A percentile compares a stretch with the other conserved stretches of the same genome.
phyloP scores from a whole-genome alignment of 2,329 filamentous ascomycete species.

The Tolypocladium sp. region DNA sequence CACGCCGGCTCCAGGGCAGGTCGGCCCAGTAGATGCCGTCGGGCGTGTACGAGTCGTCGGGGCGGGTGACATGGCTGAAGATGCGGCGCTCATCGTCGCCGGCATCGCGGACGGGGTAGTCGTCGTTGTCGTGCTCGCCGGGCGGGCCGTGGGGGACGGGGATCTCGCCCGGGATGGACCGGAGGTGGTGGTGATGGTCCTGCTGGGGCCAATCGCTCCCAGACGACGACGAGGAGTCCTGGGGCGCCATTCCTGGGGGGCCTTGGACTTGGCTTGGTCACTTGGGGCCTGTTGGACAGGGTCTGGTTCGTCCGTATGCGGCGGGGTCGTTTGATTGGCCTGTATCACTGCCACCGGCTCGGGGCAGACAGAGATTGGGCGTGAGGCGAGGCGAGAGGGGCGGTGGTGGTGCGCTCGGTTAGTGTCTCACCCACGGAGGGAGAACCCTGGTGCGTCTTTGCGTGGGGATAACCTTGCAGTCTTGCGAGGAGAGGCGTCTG shows the following conservation, averaged over 20 bases:
- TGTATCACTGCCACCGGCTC: not conserved
- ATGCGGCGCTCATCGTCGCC: slow-evolving; percentile 45
- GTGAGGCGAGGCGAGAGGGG: not conserved
- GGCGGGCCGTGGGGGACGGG: slow-evolving; percentile 42
- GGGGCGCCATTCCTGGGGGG: not conserved
- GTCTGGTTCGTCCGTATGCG: not conserved
- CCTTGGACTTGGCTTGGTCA: not conserved
- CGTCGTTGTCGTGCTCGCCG: slow-evolving; percentile 39
- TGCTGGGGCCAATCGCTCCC: not conserved
- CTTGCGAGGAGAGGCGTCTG: not conserved
- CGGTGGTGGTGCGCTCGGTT: not conserved
- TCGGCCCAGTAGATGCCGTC: slow-evolving; percentile 93
- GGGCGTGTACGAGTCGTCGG: slow-evolving; percentile 77
- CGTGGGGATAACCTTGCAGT: not conserved
- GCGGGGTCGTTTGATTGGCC: not conserved
- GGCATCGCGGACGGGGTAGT: slow-evolving; percentile 31
- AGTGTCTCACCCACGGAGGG: not conserved
- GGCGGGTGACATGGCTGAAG: slow-evolving; percentile 74
- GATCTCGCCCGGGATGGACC: slow-evolving; percentile 39
- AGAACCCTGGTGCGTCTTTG: not conserved
- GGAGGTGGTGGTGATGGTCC: slow-evolving; percentile 15
- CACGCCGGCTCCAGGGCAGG: slow-evolving; percentile 58
- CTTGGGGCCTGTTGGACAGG: not conserved
- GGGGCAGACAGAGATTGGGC: not conserved
- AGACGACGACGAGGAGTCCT: slow-evolving; percentile 2